Percentiles rank a stretch among this genome's conserved stretches.
phyloP scores from a whole-genome alignment of 768 basidiomycete genomes.

The Trichaptum fuscoviolaceum region DNA sequence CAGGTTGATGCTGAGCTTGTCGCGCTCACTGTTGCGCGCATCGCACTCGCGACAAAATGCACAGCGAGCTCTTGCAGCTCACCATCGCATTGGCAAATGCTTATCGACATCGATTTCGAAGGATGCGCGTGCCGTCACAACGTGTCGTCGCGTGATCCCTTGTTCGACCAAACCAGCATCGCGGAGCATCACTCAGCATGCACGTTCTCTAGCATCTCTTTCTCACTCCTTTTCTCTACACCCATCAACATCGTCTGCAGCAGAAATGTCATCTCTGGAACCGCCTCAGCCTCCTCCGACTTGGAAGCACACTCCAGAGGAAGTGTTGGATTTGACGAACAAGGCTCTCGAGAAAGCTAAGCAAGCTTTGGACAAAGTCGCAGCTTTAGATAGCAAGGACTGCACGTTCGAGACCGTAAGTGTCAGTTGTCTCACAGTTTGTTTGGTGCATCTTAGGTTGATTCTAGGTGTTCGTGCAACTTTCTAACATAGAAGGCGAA shows the following conservation, averaged over 20 bases:
- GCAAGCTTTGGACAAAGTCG: slow-evolving; percentile 52
- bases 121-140: not conserved
- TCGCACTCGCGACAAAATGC: not conserved
- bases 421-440: slow-evolving; percentile 3
- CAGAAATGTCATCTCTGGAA: slow-evolving; percentile 40
- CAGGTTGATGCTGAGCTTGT: not conserved
- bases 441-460: not conserved
- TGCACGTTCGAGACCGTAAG: slow-evolving; percentile 66
- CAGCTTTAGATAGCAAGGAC: slow-evolving; percentile 47
- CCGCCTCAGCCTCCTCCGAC: slow-evolving; percentile 62
- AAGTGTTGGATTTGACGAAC: slow-evolving; percentile 53
- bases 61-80: not conserved
- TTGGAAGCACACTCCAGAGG: slow-evolving; percentile 64
- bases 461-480: slow-evolving; percentile 64
- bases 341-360: slow-evolving; percentile 54
- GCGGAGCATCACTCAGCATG: not conserved
- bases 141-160: not conserved
- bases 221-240: not conserved
- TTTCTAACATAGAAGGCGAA: slow-evolving; percentile 56
- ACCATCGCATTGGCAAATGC: not conserved
- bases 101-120: not conserved
- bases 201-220: not conserved
- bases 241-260: not conserved
- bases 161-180: not conserved
- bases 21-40: not conserved